phyloP scores from a whole-genome alignment of 495 filamentous ascomycete species.

The Copromyces sp. region DNA sequence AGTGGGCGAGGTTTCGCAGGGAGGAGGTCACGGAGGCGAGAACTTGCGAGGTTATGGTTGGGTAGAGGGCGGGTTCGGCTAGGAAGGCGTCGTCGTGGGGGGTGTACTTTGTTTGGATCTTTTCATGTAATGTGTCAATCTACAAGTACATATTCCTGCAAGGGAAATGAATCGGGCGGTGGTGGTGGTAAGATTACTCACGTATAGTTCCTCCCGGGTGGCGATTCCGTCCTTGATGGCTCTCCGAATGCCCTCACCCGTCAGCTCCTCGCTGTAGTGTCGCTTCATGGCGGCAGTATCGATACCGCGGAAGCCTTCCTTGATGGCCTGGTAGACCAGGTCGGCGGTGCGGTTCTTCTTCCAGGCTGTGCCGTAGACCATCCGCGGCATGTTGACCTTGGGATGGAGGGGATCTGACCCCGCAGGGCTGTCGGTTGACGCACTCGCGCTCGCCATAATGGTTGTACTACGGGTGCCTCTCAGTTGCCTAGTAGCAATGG shows the following conservation, averaged over 20 bases:
- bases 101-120: constrained; percentile 81
- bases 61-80: constrained; percentile 49
- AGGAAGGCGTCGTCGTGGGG: constrained; percentile 45
- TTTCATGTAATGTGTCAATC: constrained; percentile 1
- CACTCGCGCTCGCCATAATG: constrained; percentile 5
- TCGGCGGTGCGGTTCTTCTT: constrained; percentile 61
- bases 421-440: not conserved
- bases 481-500: not conserved
- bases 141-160: no score
- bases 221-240: constrained; percentile 49
- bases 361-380: constrained; percentile 85
- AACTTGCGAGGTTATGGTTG: constrained; percentile 49
- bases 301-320: constrained; percentile 60
- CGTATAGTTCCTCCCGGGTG: constrained; percentile 48
- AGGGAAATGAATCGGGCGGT: no score
- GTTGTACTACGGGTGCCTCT: not conserved
- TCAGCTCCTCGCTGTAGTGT: constrained; percentile 68
- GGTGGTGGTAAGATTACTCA: not conserved
- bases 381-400: constrained; percentile 36
- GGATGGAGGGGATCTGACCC: not conserved
- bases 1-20: constrained; percentile 48
- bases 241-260: constrained; percentile 51
- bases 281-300: constrained; percentile 74
- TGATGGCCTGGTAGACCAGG: constrained; percentile 58
- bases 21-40: constrained; percentile 56